Conservation (phyloP, 441 rosid species). For the Pelargonium australe region DNA sequence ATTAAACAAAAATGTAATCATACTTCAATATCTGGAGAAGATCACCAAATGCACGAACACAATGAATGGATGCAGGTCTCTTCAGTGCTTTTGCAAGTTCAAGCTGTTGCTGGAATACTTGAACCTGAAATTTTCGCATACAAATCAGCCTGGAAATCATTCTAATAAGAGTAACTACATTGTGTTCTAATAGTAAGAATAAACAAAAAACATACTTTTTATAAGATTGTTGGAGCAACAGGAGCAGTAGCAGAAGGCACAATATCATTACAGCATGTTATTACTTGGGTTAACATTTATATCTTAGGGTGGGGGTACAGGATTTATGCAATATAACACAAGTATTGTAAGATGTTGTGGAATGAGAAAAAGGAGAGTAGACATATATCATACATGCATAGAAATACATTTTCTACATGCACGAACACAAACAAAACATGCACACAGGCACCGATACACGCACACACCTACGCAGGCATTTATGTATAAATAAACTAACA, state of each 20-base stretch:
- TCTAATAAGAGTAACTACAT: neutral
- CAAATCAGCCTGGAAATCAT: conserved; percentile 2
- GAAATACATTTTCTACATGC: neutral
- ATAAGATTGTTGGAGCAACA: neutral
- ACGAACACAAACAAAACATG: neutral
- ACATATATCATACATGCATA: neutral
- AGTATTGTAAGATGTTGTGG: neutral
- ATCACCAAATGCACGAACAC: conserved; percentile 79
- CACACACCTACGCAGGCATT: neutral
- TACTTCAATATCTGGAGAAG: conserved; percentile 76
- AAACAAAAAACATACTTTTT: too few relatives aligned
- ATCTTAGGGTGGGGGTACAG: neutral
- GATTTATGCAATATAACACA: neutral
- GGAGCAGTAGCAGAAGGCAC: neutral
- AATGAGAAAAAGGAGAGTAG: neutral
- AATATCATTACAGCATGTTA: neutral
- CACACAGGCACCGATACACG: neutral
- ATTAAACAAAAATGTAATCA: conserved; percentile 11
- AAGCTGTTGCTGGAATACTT: conserved; percentile 70
- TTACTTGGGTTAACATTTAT: neutral
- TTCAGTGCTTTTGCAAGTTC: conserved; percentile 75
- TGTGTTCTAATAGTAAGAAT: neutral
- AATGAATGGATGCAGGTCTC: conserved; percentile 71
- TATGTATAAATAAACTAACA: neutral
- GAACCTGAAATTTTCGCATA: conserved; percentile 33